Evolutionary conservation across 768 basidiomycete species (phyloP).

Genomic region (Suillus brevipes): DNA sequence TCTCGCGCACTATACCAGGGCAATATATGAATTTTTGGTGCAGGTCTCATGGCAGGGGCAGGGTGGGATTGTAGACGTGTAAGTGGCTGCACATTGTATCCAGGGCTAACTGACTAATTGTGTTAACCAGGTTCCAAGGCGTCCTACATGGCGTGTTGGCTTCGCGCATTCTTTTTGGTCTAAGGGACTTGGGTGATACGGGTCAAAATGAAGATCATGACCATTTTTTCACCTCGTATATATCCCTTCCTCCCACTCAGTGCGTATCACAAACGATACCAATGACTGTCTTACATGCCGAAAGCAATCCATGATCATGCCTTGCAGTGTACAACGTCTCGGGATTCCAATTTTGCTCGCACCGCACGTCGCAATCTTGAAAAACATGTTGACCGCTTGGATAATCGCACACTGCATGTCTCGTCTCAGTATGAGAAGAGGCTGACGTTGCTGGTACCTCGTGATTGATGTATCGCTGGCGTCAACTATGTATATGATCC

Average conservation of each 20-base stretch:
- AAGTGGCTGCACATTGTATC: constrained; percentile 2
- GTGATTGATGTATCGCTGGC: too few species aligned
- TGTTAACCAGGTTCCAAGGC: constrained; percentile 10
- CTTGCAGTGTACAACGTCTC: background rate
- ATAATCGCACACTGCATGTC: background rate
- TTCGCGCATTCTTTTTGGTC: constrained; percentile 14
- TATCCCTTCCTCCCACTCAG: background rate
- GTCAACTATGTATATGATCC: too few species aligned
- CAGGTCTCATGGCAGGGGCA: constrained; percentile 5
- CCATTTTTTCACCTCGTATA: background rate
- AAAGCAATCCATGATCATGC: constrained; percentile 1
- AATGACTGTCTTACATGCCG: constrained; percentile 1
- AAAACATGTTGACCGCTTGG: background rate
- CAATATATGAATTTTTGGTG: background rate
- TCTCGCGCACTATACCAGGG: background rate
- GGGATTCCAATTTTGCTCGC: background rate
- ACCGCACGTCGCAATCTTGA: background rate
- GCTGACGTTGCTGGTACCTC: background rate
- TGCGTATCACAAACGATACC: background rate
- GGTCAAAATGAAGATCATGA: background rate
- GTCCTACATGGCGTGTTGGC: constrained; percentile 15
- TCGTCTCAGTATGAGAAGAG: background rate
- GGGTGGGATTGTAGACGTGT: constrained; percentile 12
- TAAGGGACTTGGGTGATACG: background rate
- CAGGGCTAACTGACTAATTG: background rate